Conservation (phyloP, 2,329 filamentous ascomycete species). For the Epichloe hybrida region DNA sequence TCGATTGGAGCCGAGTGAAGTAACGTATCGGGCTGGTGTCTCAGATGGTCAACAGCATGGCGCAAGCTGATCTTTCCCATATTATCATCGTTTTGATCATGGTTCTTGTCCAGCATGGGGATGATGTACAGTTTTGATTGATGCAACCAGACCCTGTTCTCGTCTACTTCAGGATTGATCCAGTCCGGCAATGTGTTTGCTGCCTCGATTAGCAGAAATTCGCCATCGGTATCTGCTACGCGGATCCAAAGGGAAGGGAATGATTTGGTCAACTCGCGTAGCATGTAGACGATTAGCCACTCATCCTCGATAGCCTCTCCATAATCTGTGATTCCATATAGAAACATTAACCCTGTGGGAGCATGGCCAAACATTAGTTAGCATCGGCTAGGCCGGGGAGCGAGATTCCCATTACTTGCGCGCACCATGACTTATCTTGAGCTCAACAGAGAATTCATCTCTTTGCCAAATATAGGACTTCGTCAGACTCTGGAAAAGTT, state of each 20-base stretch:
- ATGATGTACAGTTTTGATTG: conserved; percentile 64
- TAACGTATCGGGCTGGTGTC: conserved; percentile 39
- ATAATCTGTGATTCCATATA: conserved; percentile 71
- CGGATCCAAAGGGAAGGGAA: conserved; percentile 69
- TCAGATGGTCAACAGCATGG: conserved; percentile 51
- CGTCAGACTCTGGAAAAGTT: conserved; percentile 50
- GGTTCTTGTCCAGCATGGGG: conserved; percentile 29
- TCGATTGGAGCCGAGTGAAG: conserved; percentile 65
- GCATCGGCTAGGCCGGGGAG: not conserved
- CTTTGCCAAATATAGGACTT: conserved; percentile 92
- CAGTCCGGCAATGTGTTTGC: conserved; percentile 77
- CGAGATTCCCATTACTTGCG: not conserved
- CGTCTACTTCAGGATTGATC: conserved; percentile 82
- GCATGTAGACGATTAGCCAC: conserved; percentile 86
- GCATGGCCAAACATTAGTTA: not conserved
- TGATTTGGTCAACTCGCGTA: conserved; percentile 64
- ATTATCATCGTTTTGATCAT: conserved; percentile 1
- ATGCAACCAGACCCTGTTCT: conserved; percentile 83
- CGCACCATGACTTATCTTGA: conserved; percentile 45
- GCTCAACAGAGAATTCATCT: conserved; percentile 60
- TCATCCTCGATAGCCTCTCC: conserved; percentile 95
- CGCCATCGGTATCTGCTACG: conserved; percentile 77
- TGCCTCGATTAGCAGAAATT: conserved; percentile 90
- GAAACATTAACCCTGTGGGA: conserved; percentile 30
- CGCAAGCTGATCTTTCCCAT: conserved; percentile 38